Percentiles rank a stretch among this genome's conserved stretches.
These are phyloP conservation scores for Plasmodium adleri DNA, from an alignment of 169 alveolate genomes.

Conservation along the genomic window DNA sequence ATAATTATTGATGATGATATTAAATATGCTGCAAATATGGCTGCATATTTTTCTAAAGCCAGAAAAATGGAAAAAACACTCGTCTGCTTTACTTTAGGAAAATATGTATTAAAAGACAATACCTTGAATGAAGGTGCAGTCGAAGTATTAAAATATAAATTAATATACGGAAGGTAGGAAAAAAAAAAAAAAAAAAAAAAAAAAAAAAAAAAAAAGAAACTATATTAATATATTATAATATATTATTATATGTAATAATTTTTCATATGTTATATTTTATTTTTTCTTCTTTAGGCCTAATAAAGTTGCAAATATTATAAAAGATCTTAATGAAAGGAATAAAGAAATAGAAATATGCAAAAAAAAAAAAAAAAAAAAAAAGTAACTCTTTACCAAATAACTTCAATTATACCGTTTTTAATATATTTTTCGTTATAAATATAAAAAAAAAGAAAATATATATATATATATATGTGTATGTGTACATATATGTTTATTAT, in stretches of 20 bases:
- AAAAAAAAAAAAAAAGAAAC: not conserved
- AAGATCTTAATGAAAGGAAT: slow-evolving; percentile 72
- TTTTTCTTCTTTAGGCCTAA: slow-evolving; percentile 34
- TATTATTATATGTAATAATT: not conserved
- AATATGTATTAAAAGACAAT: slow-evolving; percentile 77
- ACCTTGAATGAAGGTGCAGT: slow-evolving; percentile 84
- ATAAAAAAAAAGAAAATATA: too few species aligned
- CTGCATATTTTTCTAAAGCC: slow-evolving; percentile 83
- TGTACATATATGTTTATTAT: too few species aligned
- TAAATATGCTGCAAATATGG: slow-evolving; percentile 86
- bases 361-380: slow-evolving; percentile 23
- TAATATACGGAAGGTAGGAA: slow-evolving; percentile 78
- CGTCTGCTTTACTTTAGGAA: slow-evolving; percentile 80
- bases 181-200: not conserved
- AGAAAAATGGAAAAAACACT: slow-evolving; percentile 57
- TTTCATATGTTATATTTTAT: not conserved
- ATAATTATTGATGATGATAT: slow-evolving; percentile 75
- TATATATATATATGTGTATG: too few species aligned
- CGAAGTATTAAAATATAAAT: slow-evolving; percentile 74
- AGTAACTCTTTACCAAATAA: not conserved
- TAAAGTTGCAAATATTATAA: slow-evolving; percentile 64
- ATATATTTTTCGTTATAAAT: too few species aligned
- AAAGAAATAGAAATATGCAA: slow-evolving; percentile 62
- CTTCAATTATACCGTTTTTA: too few species aligned
- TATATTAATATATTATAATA: too few species aligned